Evolutionary conservation across 768 basidiomycete species (phyloP), one percentile per base, ranked within the genome.

Genomic region (Leucogyrophana mollusca): DNA sequence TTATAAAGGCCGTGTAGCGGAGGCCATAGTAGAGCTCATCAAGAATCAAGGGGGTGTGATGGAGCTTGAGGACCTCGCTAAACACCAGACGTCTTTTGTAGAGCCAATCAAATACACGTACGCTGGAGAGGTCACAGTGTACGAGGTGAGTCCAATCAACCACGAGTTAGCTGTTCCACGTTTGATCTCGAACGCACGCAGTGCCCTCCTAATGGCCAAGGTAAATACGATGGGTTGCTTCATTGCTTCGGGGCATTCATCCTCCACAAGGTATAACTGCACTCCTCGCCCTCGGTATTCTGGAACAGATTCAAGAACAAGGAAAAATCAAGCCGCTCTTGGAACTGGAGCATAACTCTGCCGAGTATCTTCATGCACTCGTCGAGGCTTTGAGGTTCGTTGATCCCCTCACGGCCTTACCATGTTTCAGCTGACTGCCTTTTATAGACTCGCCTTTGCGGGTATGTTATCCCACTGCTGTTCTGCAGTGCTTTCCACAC

Each of bases 141-240:
- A 92, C 63, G 95, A 99, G 79, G 93, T 89, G 55, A 50, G 73
- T 42, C 7, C 10, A 13, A 3, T 22, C n/a, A 11, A 35, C 30
- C 9, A 38, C 43, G 35, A 23, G 21, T 9, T n/a, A n/a, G n/a
- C n/a, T n/a, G n/a, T n/a, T n/a, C n/a, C n/a, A n/a, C n/a, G n/a
- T n/a, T 16, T 17, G 14, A 23, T 24, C 4, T 42, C 50, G 16
- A 43, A 33, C 13, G n/a, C n/a, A n/a, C 36, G 5, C 35, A 92
- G 91, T 95, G 93, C 57, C 95, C 94, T 7, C 95, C 95, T 0
- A 98, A 96, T 62, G 94, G 95, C 8, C 94, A 97, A 79, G 95
- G 94, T 59, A 10, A 49, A 43, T 35, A 35, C 10, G 21, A 36
- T 45, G 2, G 4, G 14, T 40, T 2, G 16, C 22, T 14, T 9